Base-by-base conservation (phyloP, 2,329 filamentous ascomycete genomes). In the Ceratocystis ficicola region DNA sequence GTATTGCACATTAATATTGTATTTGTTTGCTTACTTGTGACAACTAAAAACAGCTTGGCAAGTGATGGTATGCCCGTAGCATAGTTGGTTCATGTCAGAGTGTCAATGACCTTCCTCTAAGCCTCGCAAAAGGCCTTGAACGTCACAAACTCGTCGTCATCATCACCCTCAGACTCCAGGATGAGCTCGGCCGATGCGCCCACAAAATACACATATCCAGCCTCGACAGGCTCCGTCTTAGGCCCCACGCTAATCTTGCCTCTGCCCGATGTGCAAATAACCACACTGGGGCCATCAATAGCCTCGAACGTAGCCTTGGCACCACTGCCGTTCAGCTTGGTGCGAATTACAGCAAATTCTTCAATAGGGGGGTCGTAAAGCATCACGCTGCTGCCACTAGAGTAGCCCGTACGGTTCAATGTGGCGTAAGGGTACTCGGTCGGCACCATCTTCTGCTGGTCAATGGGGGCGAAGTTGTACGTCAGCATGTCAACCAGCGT, bases 361-460 rank as follows among this genome's bases (percentile, higher is more conserved):
- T 96, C 90, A 69, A 99, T 99, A 0, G 94, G 94, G 0, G 94
- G 94, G 73, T 99, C 89, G 75, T 99, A 99, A 17, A 97, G 82
- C 8, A 83, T 78, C 2, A 85, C 83, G 5, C 84, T 80, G 1
- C 89, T 93, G 62, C 80, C 84, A 5, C 88, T 90, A 69, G 84
- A 88, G 77, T 96, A 96, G 5, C 87, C 91, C 0, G 80, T 76
- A n/a, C 85, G 83, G 75, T 96, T 95, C 65, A 96, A 80, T 1
- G 87, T 89, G 12, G 83, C 87, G 73, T 94, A 96, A 1, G 91
- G 87, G 73, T 96, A 97, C 71, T 94, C 88, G 17, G 80, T 81
- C 0, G 94, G 90, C 4, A 81, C 73, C 87, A 99, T 95, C 79
- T 96, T 96, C 75, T 99, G 94, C 76, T 95, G 86, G 68, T 89